These are phyloP conservation scores for Fusarium nisikadoi DNA, from an alignment of 2,329 filamentous ascomycete species.

Conservation along the genomic window DNA sequence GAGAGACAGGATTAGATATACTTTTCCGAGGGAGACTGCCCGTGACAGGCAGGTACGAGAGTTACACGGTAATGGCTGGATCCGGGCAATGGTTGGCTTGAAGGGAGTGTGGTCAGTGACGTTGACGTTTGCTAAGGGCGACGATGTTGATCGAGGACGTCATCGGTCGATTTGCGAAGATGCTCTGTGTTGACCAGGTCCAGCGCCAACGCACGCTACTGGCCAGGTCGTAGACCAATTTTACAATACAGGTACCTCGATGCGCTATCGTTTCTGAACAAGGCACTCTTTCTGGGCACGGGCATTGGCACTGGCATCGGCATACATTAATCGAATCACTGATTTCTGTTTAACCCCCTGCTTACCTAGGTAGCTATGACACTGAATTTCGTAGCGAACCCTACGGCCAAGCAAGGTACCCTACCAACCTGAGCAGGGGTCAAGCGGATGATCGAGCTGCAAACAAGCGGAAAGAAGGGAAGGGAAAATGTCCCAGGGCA, in stretches of 20 bases:
- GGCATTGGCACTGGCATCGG: neutral
- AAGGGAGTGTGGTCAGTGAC: slow-evolving; percentile 44
- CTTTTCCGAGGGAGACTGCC: slow-evolving; percentile 20
- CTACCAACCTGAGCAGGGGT: slow-evolving; percentile 23
- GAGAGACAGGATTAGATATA: slow-evolving; percentile 44
- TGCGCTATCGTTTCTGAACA: slow-evolving; percentile 19
- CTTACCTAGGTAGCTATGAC: slow-evolving; percentile 4
- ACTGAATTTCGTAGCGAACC: slow-evolving; percentile 26
- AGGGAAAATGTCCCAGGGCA: slow-evolving; percentile 9
- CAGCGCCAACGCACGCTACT: slow-evolving; percentile 14
- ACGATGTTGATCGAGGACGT: slow-evolving; percentile 47
- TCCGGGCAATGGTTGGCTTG: slow-evolving; percentile 21
- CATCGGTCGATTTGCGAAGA: slow-evolving; percentile 42
- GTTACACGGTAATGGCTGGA: slow-evolving; percentile 33
- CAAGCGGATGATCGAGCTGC: slow-evolving; percentile 16
- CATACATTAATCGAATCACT: slow-evolving; percentile 25
- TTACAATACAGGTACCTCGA: slow-evolving; percentile 1
- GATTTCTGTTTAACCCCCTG: slow-evolving; percentile 8
- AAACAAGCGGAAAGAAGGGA: slow-evolving; percentile 7
- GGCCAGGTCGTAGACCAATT: neutral
- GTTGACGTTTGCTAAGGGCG: slow-evolving; percentile 51
- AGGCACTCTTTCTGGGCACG: slow-evolving; percentile 7
- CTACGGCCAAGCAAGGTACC: slow-evolving; percentile 28
- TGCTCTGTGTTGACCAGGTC: slow-evolving; percentile 17
- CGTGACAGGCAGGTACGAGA: slow-evolving; percentile 34